phyloP scores from a whole-genome alignment of 331 rosid species.

The Saraca asoca region DNA sequence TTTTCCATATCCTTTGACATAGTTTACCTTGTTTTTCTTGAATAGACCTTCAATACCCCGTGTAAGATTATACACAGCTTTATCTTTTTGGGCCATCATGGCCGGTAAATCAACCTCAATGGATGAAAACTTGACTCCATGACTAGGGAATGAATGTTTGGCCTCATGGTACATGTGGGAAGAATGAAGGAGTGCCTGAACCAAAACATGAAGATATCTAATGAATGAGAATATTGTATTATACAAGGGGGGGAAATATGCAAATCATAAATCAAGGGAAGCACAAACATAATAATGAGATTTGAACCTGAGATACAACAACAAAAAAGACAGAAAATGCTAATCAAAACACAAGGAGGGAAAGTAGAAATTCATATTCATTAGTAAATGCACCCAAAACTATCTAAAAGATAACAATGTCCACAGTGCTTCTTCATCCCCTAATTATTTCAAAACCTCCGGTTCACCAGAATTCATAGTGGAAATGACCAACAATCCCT shows the following conservation, averaged over 20 bases:
- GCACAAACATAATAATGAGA: not conserved
- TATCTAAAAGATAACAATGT: not conserved
- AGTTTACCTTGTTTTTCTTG: slow-evolving; percentile 94
- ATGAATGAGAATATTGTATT: slow-evolving; percentile 17
- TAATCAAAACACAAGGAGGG: not conserved
- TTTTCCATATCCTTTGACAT: slow-evolving; percentile 93
- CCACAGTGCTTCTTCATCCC: not conserved
- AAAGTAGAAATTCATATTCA: not conserved
- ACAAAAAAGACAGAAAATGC: not conserved
- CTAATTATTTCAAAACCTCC: not conserved
- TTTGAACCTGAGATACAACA: not conserved
- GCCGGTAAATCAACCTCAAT: slow-evolving; percentile 90
- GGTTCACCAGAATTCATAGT: not conserved
- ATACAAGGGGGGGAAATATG: not conserved
- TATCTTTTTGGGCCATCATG: slow-evolving; percentile 92
- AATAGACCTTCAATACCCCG: slow-evolving; percentile 91
- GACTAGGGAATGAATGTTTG: slow-evolving; percentile 71
- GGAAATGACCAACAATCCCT: not conserved
- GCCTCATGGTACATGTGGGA: slow-evolving; percentile 98
- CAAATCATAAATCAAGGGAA: not conserved
- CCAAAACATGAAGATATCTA: slow-evolving; percentile 1
- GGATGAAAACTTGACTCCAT: slow-evolving; percentile 78
- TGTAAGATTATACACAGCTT: slow-evolving; percentile 87
- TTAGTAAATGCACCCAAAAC: not conserved
- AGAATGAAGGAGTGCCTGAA: slow-evolving; percentile 94